These are phyloP conservation scores for Chlorella variabilis DNA, from an alignment of 163 green algal species.

Conservation along the genomic window DNA sequence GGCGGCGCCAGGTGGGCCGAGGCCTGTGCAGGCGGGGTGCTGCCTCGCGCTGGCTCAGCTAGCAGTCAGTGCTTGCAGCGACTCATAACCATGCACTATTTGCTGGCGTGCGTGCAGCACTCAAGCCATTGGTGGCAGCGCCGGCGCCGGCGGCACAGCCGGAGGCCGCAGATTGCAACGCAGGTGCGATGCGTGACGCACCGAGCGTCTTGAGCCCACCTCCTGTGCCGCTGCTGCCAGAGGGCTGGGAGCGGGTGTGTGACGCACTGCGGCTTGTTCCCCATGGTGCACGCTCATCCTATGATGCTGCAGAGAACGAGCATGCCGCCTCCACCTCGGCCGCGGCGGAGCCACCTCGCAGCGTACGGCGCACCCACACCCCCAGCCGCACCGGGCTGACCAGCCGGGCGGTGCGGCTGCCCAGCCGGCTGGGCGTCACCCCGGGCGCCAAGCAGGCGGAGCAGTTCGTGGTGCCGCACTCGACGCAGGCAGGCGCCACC, in stretches of 20 bases:
- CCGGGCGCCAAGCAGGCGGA: slow-evolving; percentile 9
- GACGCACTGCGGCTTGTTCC: too few relatives aligned
- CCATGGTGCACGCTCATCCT: too few relatives aligned
- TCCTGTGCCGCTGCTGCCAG: too few relatives aligned
- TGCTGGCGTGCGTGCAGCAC: not conserved
- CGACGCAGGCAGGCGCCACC: not conserved
- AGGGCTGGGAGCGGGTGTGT: too few relatives aligned
- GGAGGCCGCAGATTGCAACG: too few relatives aligned
- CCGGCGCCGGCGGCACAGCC: too few relatives aligned
- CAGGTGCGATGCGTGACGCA: too few relatives aligned
- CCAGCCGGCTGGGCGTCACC: slow-evolving; percentile 20
- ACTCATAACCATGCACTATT: too few relatives aligned
- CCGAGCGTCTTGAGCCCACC: too few relatives aligned
- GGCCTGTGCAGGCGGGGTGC: too few relatives aligned
- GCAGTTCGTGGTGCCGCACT: slow-evolving; percentile 18
- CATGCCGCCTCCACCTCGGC: not conserved
- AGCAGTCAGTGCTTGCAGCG: too few relatives aligned
- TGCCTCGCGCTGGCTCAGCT: too few relatives aligned
- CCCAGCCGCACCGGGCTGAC: slow-evolving; percentile 42
- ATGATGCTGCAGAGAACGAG: slow-evolving; percentile 14
- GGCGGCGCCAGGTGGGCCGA: not conserved
- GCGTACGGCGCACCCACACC: slow-evolving; percentile 29
- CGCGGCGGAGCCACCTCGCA: not conserved
- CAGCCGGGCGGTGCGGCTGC: slow-evolving; percentile 30
- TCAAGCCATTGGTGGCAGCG: not conserved